Conservation (phyloP, 2,329 filamentous ascomycete species). For the Colletotrichum sp. region DNA sequence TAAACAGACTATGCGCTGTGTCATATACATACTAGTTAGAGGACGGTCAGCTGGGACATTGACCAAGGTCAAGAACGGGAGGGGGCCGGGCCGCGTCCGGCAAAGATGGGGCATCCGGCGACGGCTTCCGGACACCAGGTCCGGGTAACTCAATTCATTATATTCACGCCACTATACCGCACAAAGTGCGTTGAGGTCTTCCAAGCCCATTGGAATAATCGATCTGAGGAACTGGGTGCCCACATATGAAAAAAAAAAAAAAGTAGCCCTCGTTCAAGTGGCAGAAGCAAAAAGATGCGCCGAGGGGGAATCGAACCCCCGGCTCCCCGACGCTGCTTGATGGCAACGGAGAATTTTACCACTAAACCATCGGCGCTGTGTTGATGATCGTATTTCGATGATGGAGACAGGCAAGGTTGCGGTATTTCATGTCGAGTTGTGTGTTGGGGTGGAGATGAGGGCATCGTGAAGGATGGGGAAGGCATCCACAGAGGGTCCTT, state of each 20-base stretch:
- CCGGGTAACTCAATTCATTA: background rate
- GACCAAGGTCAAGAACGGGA: background rate
- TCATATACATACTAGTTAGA: background rate
- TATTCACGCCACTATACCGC: background rate
- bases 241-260: background rate
- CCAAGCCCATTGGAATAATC: accelerated
- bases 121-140: background rate
- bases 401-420: accelerated
- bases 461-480: background rate
- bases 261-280: accelerated
- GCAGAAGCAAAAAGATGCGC: background rate
- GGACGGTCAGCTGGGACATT: background rate
- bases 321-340: constrained; percentile 5
- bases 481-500: background rate
- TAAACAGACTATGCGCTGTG: background rate
- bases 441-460: background rate
- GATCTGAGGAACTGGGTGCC: background rate
- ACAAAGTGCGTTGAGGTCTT: background rate
- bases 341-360: constrained; percentile 17
- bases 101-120: background rate
- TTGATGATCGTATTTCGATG: background rate
- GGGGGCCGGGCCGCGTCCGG: background rate
- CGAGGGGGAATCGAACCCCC: constrained; percentile 13
- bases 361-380: constrained; percentile 10
- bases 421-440: background rate